Evolutionary conservation across 1,284 basidiomycete species (phyloP).

Genomic region (Cutaneotrichosporon spelunceum): DNA sequence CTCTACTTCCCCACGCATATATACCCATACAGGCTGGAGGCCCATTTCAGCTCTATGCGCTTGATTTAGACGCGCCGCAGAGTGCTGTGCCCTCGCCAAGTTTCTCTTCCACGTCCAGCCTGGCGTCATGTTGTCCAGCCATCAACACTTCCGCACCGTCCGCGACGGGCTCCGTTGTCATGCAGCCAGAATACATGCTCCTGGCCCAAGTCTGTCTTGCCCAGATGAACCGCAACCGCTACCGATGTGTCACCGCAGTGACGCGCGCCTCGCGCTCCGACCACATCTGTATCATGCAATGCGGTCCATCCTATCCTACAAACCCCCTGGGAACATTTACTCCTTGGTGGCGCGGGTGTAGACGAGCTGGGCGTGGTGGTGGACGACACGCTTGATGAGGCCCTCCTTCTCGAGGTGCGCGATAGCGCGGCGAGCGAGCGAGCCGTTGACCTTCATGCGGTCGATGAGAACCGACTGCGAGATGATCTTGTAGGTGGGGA

Average conservation of each 20-base stretch:
- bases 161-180: too few species aligned
- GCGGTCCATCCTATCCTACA: slow-evolving; percentile 26
- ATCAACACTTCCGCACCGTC: too few species aligned
- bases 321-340: slow-evolving; percentile 23
- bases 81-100: too few species aligned
- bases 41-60: too few species aligned
- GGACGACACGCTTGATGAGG: slow-evolving; percentile 92
- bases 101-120: too few species aligned
- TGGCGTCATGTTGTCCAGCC: too few species aligned
- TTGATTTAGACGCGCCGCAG: too few species aligned
- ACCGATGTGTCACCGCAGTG: not conserved
- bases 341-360: slow-evolving; percentile 56
- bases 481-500: slow-evolving; percentile 99
- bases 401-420: slow-evolving; percentile 91
- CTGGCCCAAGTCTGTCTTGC: not conserved
- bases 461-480: slow-evolving; percentile 97
- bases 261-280: not conserved
- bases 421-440: slow-evolving; percentile 90
- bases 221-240: not conserved
- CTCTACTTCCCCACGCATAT: too few species aligned
- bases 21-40: too few species aligned
- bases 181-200: not conserved
- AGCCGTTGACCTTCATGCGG: slow-evolving; percentile 82
- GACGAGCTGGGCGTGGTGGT: slow-evolving; percentile 90
- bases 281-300: slow-evolving; percentile 14